Percentiles rank a stretch among this genome's conserved stretches.
Conservation (phyloP, 108 stramenopile species). For the Parietichytrium sp. region DNA sequence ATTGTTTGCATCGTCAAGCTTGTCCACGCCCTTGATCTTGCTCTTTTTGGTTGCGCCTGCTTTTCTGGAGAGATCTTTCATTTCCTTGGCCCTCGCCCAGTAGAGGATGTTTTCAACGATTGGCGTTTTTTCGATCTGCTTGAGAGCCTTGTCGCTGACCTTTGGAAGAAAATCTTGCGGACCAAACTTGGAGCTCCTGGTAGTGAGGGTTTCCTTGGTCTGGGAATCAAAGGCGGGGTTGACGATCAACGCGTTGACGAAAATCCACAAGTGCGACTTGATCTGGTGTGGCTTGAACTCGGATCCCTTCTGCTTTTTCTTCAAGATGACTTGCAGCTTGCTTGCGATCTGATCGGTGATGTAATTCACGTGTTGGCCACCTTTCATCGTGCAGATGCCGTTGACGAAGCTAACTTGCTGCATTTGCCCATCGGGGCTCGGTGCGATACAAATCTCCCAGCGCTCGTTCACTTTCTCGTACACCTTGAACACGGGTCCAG, state of each 20-base stretch:
- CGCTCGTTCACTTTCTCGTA: constrained; percentile 80
- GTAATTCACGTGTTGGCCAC: constrained; percentile 86
- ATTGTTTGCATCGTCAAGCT: constrained; percentile 95
- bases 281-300: constrained; percentile 83
- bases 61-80: constrained; percentile 80
- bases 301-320: constrained; percentile 92
- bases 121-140: constrained; percentile 78
- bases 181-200: constrained; percentile 72
- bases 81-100: constrained; percentile 85
- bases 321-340: constrained; percentile 53
- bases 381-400: constrained; percentile 90
- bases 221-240: constrained; percentile 95
- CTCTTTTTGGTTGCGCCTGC: constrained; percentile 81
- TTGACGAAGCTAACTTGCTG: constrained; percentile 97
- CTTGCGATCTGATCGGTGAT: constrained; percentile 82
- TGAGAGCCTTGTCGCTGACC: constrained; percentile 57
- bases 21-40: constrained; percentile 89
- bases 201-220: constrained; percentile 94
- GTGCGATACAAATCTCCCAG: constrained; percentile 94
- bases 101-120: constrained; percentile 75
- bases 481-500: neutral
- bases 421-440: constrained; percentile 75
- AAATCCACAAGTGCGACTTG: constrained; percentile 90
- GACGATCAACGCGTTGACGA: constrained; percentile 91
- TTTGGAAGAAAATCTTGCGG: constrained; percentile 76